Evolutionary conservation across 306 rosid genomes (phyloP), one percentile per base, ranked within the genome.

Genomic region (Luffa acutangula): DNA sequence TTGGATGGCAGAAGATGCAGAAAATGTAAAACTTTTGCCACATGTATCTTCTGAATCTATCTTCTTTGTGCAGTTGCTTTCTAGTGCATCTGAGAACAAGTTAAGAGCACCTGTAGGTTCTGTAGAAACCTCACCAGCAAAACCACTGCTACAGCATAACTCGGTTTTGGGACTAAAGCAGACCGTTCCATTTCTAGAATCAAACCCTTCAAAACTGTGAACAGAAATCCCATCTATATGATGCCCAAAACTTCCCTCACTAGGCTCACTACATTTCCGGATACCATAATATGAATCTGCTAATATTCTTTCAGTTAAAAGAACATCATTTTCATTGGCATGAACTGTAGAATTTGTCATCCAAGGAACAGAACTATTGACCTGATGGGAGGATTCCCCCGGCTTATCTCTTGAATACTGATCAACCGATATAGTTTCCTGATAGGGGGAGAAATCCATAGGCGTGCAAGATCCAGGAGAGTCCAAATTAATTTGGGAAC

Each of bases 391-490:
- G 63, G 85, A 78, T 39, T 78, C 81, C 56, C 87, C 39, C 42
- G 85, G 82, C 74, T 62, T 72, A 78, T 85, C 82, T 37, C 70
- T 86, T 54, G 78, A 76, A 83, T 78, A 75, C 74, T 85, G 85
- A 86, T 80, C 87, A 65, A 79, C 81, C 21, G 80, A 83, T 57
- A 78, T 78, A 7, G 81, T 85, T 87, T 87, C 97, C 74, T 83
- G 91, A 78, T 89, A 90, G 43, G 97, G 97, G 81, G 98, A 95
- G 85, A 91, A 91, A 81, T 93, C 97, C 97, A 93, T 93, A 33
- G 97, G 98, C 11, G 99, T 90, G 81, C 69, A 85, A 63, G 83
- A 62, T 75, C 89, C 92, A 83, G 85, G 81, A 78, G 93, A 82
- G 79, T 83, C 90, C 58, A 87, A 85, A 85, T 86, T 83, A 82